A percentile compares a stretch with the other conserved stretches of the same genome.
Evolutionary conservation across 2,329 filamentous ascomycete genomes (phyloP).

Genomic region (Blastomyces gilchristii): DNA sequence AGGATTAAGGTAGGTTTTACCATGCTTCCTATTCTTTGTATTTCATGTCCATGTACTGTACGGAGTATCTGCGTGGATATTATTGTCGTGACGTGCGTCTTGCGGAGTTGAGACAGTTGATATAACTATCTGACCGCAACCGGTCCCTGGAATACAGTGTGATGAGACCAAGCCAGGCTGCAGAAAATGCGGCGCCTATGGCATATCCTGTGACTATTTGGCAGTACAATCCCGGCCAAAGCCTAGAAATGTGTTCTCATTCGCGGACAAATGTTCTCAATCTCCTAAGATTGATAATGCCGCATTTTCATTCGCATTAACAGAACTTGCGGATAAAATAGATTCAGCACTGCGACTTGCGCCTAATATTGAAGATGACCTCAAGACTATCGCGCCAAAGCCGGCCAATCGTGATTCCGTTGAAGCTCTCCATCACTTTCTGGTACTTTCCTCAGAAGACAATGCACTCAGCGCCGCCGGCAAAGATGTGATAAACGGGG

Average conservation of each 20-base stretch:
- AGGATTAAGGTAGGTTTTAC: slow-evolving; percentile 26
- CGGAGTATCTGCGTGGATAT: not conserved
- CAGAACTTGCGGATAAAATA: slow-evolving; percentile 14
- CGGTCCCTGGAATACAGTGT: slow-evolving; percentile 18
- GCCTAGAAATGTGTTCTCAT: not conserved
- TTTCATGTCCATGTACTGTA: not conserved
- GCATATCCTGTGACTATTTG: slow-evolving; percentile 24
- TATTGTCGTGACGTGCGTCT: not conserved
- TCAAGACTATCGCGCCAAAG: slow-evolving; percentile 3
- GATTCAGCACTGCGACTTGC: slow-evolving; percentile 19
- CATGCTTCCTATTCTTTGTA: not conserved
- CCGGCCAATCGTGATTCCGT: slow-evolving; percentile 11
- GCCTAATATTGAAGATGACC: slow-evolving; percentile 1
- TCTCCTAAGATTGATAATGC: not conserved
- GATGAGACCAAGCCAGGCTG: slow-evolving; percentile 28
- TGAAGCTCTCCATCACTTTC: slow-evolving; percentile 25
- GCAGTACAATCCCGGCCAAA: slow-evolving; percentile 7
- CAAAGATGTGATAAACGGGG: slow-evolving; percentile 18
- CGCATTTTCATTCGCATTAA: slow-evolving; percentile 8
- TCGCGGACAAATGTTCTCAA: slow-evolving; percentile 12
- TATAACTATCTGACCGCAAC: slow-evolving; percentile 7
- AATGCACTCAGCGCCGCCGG: slow-evolving; percentile 13
- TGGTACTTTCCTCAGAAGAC: slow-evolving; percentile 15
- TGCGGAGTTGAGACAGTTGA: not conserved
- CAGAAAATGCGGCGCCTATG: slow-evolving; percentile 24